Evolutionary conservation across 164 flowering plant species (phyloP), one percentile per base, ranked within the genome.

Genomic region (Magnolia officinalis): DNA sequence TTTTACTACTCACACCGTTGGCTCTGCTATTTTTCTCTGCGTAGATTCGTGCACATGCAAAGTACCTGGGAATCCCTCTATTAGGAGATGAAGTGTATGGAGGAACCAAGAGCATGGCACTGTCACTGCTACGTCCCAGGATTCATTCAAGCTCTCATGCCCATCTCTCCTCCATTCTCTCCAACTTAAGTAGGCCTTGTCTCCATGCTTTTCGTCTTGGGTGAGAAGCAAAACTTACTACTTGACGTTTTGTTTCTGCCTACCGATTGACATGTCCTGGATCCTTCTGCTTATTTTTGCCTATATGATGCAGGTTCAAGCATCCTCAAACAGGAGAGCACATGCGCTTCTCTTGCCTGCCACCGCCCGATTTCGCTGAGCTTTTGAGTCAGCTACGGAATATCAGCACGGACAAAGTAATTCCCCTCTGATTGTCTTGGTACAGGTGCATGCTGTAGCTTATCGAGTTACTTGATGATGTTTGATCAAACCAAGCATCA

Each of bases 11-110:
- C 51, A 51, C 13, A 23, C 31, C 70, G 52, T 45, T 14, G 65
- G 63, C 6, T 8, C 72, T 78, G 61, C 63, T 68, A 72, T 66
- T 79, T 29, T 78, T 37, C 45, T 37, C 45, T 37, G 29, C 18
- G 20, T 78, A 95, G 99, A 95, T 95, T 18, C 94, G 98, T 55
- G 99, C 90, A 21, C 99, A 96, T 86, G 98, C 99, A 55, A 92
- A 94, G 85, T 85, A 89, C 80, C 58, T 90, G 78, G 95, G 97
- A 61, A 79, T 89, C 81, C 98, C 99, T 73, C 86, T 96, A 23
- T 75, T 96, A 76, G 99, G 99, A 50, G 99, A 96, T 84, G 98
- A 96, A 73, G 84, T 94, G 64, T 96, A 96, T 85, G 99, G 99
- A 71, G 97, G 98, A 71, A 89, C 98, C 11, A 86, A 86, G 81